These are phyloP conservation scores for Phytophthora ramorum DNA, from an alignment of 352 stramenopile species.

Conservation along the genomic window DNA sequence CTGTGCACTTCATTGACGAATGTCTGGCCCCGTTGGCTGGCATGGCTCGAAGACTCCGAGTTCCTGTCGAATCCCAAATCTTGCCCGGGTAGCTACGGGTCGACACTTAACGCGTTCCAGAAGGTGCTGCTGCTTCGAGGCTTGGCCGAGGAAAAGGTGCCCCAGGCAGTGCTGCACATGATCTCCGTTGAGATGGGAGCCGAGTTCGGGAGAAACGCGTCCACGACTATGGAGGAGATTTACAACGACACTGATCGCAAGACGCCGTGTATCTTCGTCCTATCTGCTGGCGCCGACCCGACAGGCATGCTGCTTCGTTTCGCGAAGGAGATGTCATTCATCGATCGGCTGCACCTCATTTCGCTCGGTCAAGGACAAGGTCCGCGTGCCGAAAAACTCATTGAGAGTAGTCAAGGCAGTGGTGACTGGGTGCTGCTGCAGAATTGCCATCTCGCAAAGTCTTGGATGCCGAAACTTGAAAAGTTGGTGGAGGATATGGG, in stretches of 20 bases:
- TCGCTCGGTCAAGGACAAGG: constrained; percentile 94
- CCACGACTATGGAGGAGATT: constrained; percentile 94
- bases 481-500: constrained; percentile 90
- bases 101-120: constrained; percentile 68
- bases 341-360: constrained; percentile 90
- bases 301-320: constrained; percentile 94
- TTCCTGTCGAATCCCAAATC: constrained; percentile 43
- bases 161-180: constrained; percentile 86
- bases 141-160: constrained; percentile 91
- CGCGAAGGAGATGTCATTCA: constrained; percentile 90
- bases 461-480: constrained; percentile 94
- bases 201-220: constrained; percentile 83
- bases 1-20: constrained; percentile 70
- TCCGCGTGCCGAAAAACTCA: constrained; percentile 90
- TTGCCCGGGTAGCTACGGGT: constrained; percentile 58
- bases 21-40: constrained; percentile 64
- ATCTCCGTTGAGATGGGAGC: constrained; percentile 88
- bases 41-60: constrained; percentile 57
- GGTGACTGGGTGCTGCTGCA: constrained; percentile 95
- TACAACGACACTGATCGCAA: constrained; percentile 92
- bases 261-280: constrained; percentile 95
- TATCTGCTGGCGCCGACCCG: constrained; percentile 92
- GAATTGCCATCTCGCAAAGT: constrained; percentile 95
- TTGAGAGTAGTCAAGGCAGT: constrained; percentile 78
- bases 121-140: constrained; percentile 80